These are phyloP conservation scores for Fusarium buxicola DNA, from an alignment of 2,329 filamentous ascomycete species.

Conservation along the genomic window DNA sequence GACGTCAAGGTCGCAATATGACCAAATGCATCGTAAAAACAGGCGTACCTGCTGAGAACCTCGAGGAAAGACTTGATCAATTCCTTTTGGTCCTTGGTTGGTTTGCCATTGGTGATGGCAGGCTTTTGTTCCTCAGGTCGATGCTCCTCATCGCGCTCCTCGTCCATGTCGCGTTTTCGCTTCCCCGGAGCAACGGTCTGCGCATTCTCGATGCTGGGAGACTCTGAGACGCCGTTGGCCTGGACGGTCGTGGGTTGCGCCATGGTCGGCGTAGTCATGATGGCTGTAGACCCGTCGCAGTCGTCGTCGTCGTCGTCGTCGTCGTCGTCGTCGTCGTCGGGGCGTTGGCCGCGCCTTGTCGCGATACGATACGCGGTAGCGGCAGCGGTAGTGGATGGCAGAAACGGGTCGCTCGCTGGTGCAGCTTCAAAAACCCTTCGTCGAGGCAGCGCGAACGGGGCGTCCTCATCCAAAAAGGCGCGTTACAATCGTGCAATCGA, in stretches of 20 bases:
- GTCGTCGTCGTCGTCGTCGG: conserved; percentile 39
- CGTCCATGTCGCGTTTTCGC: conserved; percentile 68
- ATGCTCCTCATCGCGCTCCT: conserved; percentile 51
- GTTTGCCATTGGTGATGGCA: conserved; percentile 41
- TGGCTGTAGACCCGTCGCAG: conserved; percentile 32
- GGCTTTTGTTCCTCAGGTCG: conserved; percentile 46
- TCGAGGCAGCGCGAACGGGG: conserved; percentile 50
- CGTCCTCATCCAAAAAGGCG: conserved; percentile 49
- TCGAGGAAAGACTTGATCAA: conserved; percentile 54
- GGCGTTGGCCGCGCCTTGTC: conserved; percentile 52
- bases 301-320: conserved; percentile 44
- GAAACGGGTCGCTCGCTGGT: conserved; percentile 50
- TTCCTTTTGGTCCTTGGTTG: conserved; percentile 48
- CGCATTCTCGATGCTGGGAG: conserved; percentile 47
- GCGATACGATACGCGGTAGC: conserved; percentile 57
- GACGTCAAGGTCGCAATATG: conserved; percentile 19
- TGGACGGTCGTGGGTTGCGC: conserved; percentile 55
- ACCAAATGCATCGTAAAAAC: conserved; percentile 20
- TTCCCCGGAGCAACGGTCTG: conserved; percentile 58
- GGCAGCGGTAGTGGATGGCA: conserved; percentile 50
- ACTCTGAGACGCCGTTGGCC: conserved; percentile 57
- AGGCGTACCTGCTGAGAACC: conserved; percentile 54
- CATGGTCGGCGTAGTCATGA: conserved; percentile 51
- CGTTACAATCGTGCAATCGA: conserved; percentile 49
- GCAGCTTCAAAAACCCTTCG: conserved; percentile 55